A percentile compares a stretch with the other conserved stretches of the same genome.
Conservation (phyloP, 805 yeast species). For the Candida ficus region DNA sequence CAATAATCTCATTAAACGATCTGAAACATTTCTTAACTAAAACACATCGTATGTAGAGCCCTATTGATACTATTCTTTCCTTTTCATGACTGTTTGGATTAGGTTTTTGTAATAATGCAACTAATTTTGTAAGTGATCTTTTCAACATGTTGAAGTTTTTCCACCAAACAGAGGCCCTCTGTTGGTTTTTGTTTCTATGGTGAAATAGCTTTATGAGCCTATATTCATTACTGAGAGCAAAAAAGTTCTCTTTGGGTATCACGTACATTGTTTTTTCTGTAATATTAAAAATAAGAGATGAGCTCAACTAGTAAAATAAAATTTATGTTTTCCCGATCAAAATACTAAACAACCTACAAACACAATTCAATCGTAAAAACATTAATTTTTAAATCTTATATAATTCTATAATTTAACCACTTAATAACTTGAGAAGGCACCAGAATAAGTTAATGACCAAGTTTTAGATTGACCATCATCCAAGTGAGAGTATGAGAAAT, state of each 20-base stretch:
- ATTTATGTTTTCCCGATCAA: background rate
- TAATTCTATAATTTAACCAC: too few species aligned
- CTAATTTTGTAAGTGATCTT: slow-evolving; percentile 42
- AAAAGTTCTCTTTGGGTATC: slow-evolving; percentile 5
- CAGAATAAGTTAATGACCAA: slow-evolving; percentile 80
- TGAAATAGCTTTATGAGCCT: slow-evolving; percentile 56
- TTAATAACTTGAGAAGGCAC: slow-evolving; percentile 25
- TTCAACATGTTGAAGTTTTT: slow-evolving; percentile 56
- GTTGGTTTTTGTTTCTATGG: slow-evolving; percentile 75
- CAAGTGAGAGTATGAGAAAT: slow-evolving; percentile 50
- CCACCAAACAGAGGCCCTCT: slow-evolving; percentile 75
- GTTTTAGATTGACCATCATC: slow-evolving; percentile 86
- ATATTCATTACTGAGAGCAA: slow-evolving; percentile 41
- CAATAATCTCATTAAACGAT: slow-evolving; percentile 61
- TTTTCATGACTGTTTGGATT: slow-evolving; percentile 3
- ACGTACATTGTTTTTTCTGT: background rate
- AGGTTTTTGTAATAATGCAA: slow-evolving; percentile 21
- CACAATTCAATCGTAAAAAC: background rate
- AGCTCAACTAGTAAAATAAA: background rate
- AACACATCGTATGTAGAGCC: slow-evolving; percentile 15
- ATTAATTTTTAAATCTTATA: background rate
- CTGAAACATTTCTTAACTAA: slow-evolving; percentile 46
- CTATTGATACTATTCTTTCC: slow-evolving; percentile 13
- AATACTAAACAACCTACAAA: background rate
- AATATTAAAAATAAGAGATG: background rate